phyloP scores from a whole-genome alignment of 2,329 filamentous ascomycete species.

The Aureobasidium namibiae region DNA sequence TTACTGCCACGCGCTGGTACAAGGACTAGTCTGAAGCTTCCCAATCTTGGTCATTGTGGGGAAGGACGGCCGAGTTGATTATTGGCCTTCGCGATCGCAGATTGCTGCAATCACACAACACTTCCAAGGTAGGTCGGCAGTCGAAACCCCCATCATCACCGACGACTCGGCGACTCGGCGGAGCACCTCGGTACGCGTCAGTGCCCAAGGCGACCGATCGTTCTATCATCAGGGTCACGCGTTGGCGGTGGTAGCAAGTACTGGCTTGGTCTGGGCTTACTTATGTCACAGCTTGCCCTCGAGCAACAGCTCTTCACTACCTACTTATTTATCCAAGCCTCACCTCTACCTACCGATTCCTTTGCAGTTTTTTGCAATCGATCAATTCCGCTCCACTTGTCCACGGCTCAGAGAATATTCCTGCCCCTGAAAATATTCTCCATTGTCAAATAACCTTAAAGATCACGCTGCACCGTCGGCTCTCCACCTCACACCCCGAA shows the following conservation, averaged over 20 bases:
- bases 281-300: constrained; percentile 12
- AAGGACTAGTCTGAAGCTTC: background rate
- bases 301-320: background rate
- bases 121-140: constrained; percentile 8
- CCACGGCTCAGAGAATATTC: background rate
- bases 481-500: constrained; percentile 10
- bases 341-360: background rate
- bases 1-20: background rate
- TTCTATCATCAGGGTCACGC: constrained; percentile 8
- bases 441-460: constrained; percentile 11
- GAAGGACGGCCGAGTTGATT: background rate
- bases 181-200: constrained; percentile 11
- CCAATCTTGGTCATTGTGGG: constrained; percentile 5
- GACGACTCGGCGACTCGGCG: constrained; percentile 7
- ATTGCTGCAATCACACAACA: constrained; percentile 1
- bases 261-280: constrained; percentile 8
- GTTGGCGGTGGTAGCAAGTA: background rate
- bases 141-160: background rate
- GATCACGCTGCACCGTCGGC: constrained; percentile 6
- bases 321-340: background rate
- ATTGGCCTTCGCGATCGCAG: constrained; percentile 4
- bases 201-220: constrained; percentile 6
- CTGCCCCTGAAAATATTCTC: background rate
- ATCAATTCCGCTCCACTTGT: background rate
- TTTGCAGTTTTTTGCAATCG: background rate